Percentiles rank a stretch among this genome's conserved stretches.
Conservation (phyloP, 495 filamentous ascomycete species). For the Barbatosphaeria neglecta region DNA sequence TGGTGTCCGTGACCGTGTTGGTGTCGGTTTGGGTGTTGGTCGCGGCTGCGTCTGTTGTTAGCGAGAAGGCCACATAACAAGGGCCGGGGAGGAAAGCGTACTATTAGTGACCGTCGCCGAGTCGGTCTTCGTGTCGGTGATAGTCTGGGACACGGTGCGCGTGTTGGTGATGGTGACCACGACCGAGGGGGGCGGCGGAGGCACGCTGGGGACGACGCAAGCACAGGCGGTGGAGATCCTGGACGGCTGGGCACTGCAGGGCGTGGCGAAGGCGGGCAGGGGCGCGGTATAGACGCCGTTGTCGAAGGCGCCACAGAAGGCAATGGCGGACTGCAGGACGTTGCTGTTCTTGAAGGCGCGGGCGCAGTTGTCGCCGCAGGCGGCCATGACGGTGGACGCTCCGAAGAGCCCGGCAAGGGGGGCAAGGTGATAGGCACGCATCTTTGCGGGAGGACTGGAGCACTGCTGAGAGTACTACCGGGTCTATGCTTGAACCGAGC, state of each 20-base stretch:
- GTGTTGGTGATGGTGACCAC: neutral
- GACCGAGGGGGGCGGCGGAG: neutral
- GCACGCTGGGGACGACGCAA: neutral
- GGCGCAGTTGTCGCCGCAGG: neutral
- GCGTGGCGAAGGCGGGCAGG: neutral
- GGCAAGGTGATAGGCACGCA: neutral
- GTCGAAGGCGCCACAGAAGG: neutral
- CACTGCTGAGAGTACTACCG: neutral
- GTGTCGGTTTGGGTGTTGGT: too few species aligned
- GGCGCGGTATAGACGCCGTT: neutral
- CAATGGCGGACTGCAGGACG: neutral
- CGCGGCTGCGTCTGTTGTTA: too few species aligned
- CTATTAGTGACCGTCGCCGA: neutral
- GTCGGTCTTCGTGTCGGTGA: too few species aligned
- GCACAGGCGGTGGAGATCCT: neutral
- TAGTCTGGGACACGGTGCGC: neutral
- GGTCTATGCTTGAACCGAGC: neutral
- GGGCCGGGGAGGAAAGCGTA: too few species aligned
- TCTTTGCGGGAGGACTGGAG: neutral
- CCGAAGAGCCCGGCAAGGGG: neutral
- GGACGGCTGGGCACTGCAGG: neutral
- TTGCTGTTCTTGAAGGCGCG: neutral
- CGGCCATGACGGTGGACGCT: neutral
- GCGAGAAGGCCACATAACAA: too few species aligned
- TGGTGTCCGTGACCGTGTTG: too few species aligned